Evolutionary conservation across 257 asterid genomes (phyloP).

Genomic region (Eucommia ulmoides): DNA sequence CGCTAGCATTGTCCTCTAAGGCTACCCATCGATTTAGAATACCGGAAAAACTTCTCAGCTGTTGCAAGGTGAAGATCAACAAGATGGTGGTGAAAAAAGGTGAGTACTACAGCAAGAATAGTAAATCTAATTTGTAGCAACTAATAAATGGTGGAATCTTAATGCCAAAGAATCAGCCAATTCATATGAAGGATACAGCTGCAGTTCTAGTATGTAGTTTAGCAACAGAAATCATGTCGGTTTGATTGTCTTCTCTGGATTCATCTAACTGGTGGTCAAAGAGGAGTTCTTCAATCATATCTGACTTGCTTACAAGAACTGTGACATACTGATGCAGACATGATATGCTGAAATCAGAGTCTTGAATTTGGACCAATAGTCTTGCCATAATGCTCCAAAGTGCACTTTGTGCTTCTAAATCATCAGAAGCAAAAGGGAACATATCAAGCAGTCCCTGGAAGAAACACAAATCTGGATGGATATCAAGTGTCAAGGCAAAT

Average conservation of each 20-base stretch:
- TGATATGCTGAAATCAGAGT: conserved; percentile 32
- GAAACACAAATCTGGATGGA: conserved; percentile 44
- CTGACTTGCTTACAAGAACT: conserved; percentile 40
- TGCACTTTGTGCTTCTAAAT: conserved; percentile 58
- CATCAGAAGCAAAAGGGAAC: conserved; percentile 58
- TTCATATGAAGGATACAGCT: conserved; percentile 51
- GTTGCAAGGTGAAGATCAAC: conserved; percentile 28
- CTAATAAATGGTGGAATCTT: not conserved
- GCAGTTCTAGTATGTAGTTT: conserved; percentile 23
- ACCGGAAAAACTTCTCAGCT: conserved; percentile 44
- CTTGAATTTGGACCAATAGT: conserved; percentile 29
- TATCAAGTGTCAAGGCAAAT: conserved; percentile 12
- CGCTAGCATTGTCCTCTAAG: conserved; percentile 26
- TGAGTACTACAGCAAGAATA: not conserved
- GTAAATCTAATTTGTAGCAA: not conserved
- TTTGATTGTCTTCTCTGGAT: conserved; percentile 16
- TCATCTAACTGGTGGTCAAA: conserved; percentile 27
- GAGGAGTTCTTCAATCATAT: conserved; percentile 59
- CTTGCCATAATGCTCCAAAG: conserved; percentile 69
- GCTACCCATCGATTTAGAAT: conserved; percentile 47
- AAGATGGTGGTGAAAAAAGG: conserved; percentile 2
- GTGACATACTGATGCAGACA: conserved; percentile 36
- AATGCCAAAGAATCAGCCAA: not conserved
- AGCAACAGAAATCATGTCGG: conserved; percentile 13
- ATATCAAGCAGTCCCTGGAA: conserved; percentile 62